Evolutionary conservation across 345 rosid genomes (phyloP), one percentile per base, ranked within the genome.

Genomic region (Hibiscus trionum): DNA sequence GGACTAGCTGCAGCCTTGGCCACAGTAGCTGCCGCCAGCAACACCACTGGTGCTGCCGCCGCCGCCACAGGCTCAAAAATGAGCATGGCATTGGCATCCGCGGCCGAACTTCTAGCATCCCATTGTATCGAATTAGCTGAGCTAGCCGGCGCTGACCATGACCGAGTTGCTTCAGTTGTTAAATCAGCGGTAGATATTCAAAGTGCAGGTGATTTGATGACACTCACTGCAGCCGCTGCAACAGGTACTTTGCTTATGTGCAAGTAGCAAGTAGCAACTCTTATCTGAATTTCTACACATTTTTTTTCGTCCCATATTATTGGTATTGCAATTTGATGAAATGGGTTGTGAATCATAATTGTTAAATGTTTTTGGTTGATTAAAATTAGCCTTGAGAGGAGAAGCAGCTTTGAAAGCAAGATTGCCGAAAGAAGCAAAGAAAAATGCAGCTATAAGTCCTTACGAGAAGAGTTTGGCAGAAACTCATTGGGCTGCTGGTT

Each of bases 211-310:
- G 97, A 59, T 59, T 26, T 59, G 42, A 66, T 88, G 79, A 95
- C 99, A 63, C 96, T 91, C 24, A 95, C 97, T 3, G 99, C 99
- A 17, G 92, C 97, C 16, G 97, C 99, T 16, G 97, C 97, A 29
- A 95, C 99, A 72, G 97, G 99, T 91, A 82, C 81, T 27, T 77
- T 50, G 46, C 35, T n/a, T 17, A n/a, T 44, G 4, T 39, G 4
- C 33, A 21, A 21, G 24, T 21, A 21, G 31, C 31, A 29, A 29
- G 31, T 29, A 29, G 31, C 31, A 29, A 29, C 31, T 59, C 47
- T n/a, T 15, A 11, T 1, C 70, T 44, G 17, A 37, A 19, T 66
- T 66, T 66, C 52, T 39, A 44, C 4, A 21, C 57, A 31, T 17
- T 44, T 24, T 66, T 39, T 0, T 42, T 39, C 7, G 42, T 21